phyloP scores from a whole-genome alignment of 1,284 basidiomycete genomes.

The Puccinia sorghi region DNA sequence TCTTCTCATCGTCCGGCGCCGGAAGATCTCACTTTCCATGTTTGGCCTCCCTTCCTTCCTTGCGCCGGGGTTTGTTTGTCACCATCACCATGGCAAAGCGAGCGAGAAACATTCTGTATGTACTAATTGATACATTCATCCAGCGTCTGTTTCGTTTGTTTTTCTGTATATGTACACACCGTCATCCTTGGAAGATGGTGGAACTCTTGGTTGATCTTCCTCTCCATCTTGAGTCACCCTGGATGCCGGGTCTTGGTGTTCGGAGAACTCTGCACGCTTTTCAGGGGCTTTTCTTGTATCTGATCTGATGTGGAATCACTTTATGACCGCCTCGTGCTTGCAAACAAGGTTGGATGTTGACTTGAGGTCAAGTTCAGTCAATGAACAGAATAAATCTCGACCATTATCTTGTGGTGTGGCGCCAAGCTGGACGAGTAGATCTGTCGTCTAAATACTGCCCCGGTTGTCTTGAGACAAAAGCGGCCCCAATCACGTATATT shows the following conservation, averaged over 20 bases:
- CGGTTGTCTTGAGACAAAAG: background rate
- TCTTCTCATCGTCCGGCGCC: background rate
- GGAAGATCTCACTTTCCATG: background rate
- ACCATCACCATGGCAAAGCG: background rate
- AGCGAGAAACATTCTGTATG: background rate
- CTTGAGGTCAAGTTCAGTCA: no score
- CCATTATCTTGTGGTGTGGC: no score
- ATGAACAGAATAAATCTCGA: no score
- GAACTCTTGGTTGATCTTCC: no score
- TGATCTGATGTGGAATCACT: conserved; percentile 3
- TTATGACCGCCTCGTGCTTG: background rate
- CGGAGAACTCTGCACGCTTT: background rate
- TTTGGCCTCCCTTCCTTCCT: background rate
- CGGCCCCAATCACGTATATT: background rate
- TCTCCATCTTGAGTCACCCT: no score
- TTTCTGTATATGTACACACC: no score
- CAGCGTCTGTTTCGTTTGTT: background rate
- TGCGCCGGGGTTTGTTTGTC: background rate
- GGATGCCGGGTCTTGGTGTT: background rate
- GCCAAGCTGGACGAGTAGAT: no score
- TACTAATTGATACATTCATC: background rate
- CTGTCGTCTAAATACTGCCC: background rate
- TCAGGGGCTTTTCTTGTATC: background rate
- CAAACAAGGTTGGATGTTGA: no score
- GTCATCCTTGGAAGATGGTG: no score